Percentiles rank a stretch among this genome's conserved stretches.
Evolutionary conservation across 2,329 filamentous ascomycete genomes (phyloP).

Genomic region (Westerdykella sp.): DNA sequence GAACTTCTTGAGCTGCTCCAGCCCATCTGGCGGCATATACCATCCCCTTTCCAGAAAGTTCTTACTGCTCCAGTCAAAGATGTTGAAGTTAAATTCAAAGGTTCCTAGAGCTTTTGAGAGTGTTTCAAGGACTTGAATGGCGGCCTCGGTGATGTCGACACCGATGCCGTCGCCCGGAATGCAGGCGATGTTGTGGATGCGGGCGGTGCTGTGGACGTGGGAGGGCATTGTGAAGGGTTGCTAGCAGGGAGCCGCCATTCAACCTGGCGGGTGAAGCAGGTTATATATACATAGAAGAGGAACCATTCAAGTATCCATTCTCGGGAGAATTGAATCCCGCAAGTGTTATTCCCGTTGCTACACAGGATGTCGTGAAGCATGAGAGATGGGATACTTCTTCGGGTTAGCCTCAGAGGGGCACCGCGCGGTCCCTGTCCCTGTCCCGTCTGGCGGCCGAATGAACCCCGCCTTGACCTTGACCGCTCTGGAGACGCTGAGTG

Average conservation of each 20-base stretch:
- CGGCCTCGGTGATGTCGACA: slow-evolving; percentile 26
- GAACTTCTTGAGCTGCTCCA: slow-evolving; percentile 46
- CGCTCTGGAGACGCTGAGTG: too few relatives aligned
- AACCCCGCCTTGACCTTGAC: too few relatives aligned
- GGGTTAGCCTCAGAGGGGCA: neutral
- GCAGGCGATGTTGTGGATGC: slow-evolving; percentile 8
- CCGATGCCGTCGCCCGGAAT: slow-evolving; percentile 29
- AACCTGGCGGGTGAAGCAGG: neutral
- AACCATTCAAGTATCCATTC: too few relatives aligned
- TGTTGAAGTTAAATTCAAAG: slow-evolving; percentile 47
- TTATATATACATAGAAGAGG: neutral
- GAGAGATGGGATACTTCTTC: neutral
- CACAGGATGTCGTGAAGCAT: neutral
- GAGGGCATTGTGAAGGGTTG: slow-evolving; percentile 15
- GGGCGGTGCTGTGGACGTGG: slow-evolving; percentile 30
- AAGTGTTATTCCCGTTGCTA: too few relatives aligned
- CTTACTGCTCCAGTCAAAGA: slow-evolving; percentile 47
- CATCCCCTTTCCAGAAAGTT: slow-evolving; percentile 47
- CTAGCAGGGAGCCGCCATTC: slow-evolving; percentile 1
- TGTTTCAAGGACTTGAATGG: slow-evolving; percentile 31
- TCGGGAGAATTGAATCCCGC: too few relatives aligned
- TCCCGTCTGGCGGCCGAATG: neutral
- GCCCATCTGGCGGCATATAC: slow-evolving; percentile 49
- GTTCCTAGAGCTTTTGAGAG: slow-evolving; percentile 40
- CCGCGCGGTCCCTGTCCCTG: neutral